Evolutionary conservation across 352 stramenopile species (phyloP).

Genomic region (Elongisporangium anandrum): DNA sequence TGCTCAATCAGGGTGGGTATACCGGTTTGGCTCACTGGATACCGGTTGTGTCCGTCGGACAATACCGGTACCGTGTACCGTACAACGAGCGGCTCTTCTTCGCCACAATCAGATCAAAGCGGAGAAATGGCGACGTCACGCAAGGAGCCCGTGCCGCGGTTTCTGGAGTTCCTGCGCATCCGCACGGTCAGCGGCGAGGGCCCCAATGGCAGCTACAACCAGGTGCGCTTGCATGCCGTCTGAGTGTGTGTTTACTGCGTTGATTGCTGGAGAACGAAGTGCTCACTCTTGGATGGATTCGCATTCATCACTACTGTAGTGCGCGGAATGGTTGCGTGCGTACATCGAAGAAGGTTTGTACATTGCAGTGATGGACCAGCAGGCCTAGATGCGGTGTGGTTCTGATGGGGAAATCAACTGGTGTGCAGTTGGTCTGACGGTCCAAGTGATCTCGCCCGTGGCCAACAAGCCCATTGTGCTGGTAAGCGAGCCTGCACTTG

Average conservation of each 20-base stretch:
- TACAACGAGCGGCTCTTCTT: background rate
- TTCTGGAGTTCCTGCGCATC: constrained; percentile 77
- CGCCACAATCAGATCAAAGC: background rate
- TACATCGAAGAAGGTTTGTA: constrained; percentile 48
- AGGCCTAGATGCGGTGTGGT: background rate
- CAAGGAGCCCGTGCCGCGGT: constrained; percentile 39
- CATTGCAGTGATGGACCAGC: background rate
- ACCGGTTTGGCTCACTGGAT: too few species aligned
- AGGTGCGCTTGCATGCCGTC: constrained; percentile 17
- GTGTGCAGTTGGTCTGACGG: constrained; percentile 29
- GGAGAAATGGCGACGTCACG: constrained; percentile 11
- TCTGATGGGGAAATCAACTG: background rate
- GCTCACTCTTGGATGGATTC: background rate
- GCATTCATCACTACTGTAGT: constrained; percentile 18
- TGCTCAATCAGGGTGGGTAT: too few species aligned
- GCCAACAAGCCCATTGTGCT: constrained; percentile 88
- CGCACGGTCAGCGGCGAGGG: constrained; percentile 73
- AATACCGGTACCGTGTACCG: background rate
- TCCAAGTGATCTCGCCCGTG: constrained; percentile 49
- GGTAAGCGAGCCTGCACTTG: constrained; percentile 21
- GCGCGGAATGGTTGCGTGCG: constrained; percentile 48
- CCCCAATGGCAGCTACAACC: constrained; percentile 54
- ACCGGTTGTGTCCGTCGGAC: too few species aligned
- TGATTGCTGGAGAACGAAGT: background rate
- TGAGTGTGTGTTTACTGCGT: too few species aligned